Conservation (phyloP, 2,329 filamentous ascomycete genomes). For the Scedosporium boydii region DNA sequence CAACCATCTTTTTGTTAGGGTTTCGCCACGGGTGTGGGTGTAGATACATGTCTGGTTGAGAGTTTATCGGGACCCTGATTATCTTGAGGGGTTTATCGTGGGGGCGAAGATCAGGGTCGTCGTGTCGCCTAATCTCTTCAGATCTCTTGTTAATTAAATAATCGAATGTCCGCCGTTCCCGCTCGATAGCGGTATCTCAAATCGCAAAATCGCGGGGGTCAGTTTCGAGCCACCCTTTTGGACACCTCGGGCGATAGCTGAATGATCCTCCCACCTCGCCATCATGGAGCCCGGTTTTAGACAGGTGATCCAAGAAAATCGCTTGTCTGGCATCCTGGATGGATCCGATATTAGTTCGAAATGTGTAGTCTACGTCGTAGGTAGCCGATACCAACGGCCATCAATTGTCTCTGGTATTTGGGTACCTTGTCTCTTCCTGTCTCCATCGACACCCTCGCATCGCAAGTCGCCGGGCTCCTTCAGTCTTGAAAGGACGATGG, state of each 20-base stretch:
- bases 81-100: not conserved
- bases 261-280: not conserved
- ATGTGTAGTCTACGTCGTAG: not conserved
- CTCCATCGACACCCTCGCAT: not conserved
- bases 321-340: not conserved
- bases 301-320: not conserved
- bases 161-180: not conserved
- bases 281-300: not conserved
- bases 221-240: not conserved
- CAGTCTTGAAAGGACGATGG: too few species aligned
- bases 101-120: not conserved
- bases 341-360: not conserved
- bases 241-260: not conserved
- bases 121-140: not conserved
- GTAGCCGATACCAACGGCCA: not conserved
- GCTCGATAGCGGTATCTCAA: not conserved
- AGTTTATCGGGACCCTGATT: not conserved
- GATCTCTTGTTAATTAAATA: not conserved
- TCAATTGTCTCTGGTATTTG: not conserved
- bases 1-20: too few species aligned
- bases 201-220: not conserved
- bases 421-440: not conserved
- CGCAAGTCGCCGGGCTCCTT: too few species aligned
- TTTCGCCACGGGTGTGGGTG: too few species aligned
- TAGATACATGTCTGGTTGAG: too few species aligned